These are phyloP conservation scores for Thelonectria discophora DNA, from an alignment of 2,329 filamentous ascomycete species.

Conservation along the genomic window DNA sequence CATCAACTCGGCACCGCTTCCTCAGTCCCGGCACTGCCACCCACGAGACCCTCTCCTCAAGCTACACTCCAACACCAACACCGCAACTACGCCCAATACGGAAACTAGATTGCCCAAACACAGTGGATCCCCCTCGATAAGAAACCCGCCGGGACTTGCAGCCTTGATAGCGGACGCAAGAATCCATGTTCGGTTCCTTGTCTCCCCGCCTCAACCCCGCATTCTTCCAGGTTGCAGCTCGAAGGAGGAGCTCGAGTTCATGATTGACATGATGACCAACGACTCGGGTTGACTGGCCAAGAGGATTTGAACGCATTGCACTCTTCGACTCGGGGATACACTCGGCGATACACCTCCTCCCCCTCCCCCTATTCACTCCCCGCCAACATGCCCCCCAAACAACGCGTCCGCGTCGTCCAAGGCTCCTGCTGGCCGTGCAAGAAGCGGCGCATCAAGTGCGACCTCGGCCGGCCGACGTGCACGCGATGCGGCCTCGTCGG, in stretches of 20 bases:
- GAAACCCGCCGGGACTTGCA: conserved; percentile 1
- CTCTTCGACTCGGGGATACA: too few species aligned
- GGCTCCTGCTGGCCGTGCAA: conserved; percentile 58
- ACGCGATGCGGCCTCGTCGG: conserved; percentile 47
- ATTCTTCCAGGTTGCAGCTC: background rate
- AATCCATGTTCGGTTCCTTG: background rate
- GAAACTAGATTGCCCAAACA: conserved; percentile 39
- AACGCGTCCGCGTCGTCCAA: conserved; percentile 37
- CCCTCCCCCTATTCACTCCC: background rate
- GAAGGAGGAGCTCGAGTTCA: background rate
- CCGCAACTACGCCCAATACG: conserved; percentile 22
- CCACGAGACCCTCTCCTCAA: too few species aligned
- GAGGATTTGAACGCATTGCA: background rate
- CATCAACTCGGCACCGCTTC: background rate
- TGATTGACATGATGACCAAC: background rate
- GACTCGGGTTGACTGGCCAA: background rate
- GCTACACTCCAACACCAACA: background rate
- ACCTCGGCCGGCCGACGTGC: conserved; percentile 50
- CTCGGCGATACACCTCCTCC: background rate
- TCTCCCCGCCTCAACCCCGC: conserved; percentile 13
- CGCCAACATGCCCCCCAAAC: conserved; percentile 20
- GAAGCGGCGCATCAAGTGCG: conserved; percentile 55
- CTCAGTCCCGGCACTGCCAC: background rate
- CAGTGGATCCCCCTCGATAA: conserved; percentile 17
- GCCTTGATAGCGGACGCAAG: too few species aligned